These are phyloP conservation scores for Phascolomyces articulosus DNA, from an alignment of 371 early-diverging fungal species.

Conservation along the genomic window DNA sequence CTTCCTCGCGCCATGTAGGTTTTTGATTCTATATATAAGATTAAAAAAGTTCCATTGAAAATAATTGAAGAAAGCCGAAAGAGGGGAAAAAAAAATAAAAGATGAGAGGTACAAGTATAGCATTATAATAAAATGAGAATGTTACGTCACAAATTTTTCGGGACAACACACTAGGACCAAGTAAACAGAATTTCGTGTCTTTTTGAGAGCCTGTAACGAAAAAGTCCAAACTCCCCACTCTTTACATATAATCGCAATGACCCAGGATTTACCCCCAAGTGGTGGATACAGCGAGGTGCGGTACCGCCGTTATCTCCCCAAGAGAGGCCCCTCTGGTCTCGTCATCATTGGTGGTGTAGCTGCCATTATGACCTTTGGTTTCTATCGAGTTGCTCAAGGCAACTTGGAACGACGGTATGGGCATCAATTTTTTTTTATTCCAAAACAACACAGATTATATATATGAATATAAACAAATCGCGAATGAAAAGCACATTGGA, in stretches of 20 bases:
- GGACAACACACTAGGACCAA: background rate
- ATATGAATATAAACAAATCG: background rate
- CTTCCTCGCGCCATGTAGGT: too few relatives aligned
- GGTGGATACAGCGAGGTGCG: slow-evolving; percentile 77
- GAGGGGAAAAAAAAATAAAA: background rate
- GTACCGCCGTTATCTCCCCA: slow-evolving; percentile 89
- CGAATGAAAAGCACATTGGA: background rate
- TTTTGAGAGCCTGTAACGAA: background rate
- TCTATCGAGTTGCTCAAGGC: slow-evolving; percentile 65
- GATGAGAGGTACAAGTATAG: background rate
- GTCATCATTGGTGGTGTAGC: slow-evolving; percentile 58
- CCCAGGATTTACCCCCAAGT: slow-evolving; percentile 77
- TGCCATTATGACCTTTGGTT: slow-evolving; percentile 56
- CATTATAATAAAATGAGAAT: background rate
- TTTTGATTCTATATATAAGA: too few relatives aligned
- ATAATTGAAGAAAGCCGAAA: too few relatives aligned
- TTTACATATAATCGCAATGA: slow-evolving; percentile 20
- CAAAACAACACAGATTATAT: too few relatives aligned
- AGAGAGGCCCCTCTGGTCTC: slow-evolving; percentile 83
- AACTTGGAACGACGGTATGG: slow-evolving; percentile 79
- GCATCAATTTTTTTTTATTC: background rate
- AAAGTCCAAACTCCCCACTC: slow-evolving; percentile 25
- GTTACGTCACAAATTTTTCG: slow-evolving; percentile 3
- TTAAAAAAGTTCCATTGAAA: too few relatives aligned
- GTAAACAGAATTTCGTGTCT: slow-evolving; percentile 7